Evolutionary conservation across 768 basidiomycete genomes (phyloP).

Genomic region (Agaricus subrufescens): DNA sequence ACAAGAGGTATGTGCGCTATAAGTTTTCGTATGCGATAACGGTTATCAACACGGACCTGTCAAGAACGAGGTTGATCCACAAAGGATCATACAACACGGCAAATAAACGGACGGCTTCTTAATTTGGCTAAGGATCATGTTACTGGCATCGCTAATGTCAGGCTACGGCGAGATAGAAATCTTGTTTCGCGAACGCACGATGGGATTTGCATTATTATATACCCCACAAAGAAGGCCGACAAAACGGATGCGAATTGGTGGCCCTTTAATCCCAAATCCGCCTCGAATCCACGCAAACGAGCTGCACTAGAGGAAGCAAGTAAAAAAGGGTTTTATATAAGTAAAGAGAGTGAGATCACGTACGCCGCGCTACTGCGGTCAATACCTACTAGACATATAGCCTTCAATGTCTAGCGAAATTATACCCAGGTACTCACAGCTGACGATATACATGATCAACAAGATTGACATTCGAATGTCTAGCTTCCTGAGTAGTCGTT

Average conservation of each 20-base stretch:
- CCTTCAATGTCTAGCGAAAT: neutral
- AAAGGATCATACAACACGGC: constrained; percentile 57
- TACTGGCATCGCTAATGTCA: constrained; percentile 31
- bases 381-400: constrained; percentile 36
- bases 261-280: constrained; percentile 51
- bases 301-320: constrained; percentile 42
- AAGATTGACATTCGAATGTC: constrained; percentile 47
- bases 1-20: neutral
- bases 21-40: neutral
- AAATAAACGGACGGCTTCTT: constrained; percentile 64
- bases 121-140: constrained; percentile 62
- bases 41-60: constrained; percentile 33
- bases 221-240: constrained; percentile 62
- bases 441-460: constrained; percentile 43
- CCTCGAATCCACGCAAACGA: constrained; percentile 59
- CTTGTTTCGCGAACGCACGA: constrained; percentile 34
- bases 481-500: constrained; percentile 39
- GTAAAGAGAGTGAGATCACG: constrained; percentile 10
- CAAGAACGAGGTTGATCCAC: constrained; percentile 52
- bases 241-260: constrained; percentile 57
- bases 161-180: neutral
- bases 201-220: constrained; percentile 69
- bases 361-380: constrained; percentile 70
- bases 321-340: neutral
- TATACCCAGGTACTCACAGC: constrained; percentile 23